Evolutionary conservation across 2,329 filamentous ascomycete species (phyloP).

Genomic region (Sporothrix schenckii): DNA sequence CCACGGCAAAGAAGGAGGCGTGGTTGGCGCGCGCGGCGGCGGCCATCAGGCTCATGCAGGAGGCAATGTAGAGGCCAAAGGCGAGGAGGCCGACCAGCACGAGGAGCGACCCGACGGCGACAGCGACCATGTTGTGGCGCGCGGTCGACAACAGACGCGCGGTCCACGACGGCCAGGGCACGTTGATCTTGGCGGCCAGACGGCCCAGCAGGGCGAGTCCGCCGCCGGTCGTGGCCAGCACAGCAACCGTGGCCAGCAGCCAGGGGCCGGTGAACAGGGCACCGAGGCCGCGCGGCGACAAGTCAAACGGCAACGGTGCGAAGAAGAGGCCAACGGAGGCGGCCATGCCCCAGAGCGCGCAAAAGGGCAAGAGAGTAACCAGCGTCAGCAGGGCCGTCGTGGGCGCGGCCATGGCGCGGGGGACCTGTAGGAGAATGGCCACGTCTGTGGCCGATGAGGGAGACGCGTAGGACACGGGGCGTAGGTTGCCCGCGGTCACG

Average conservation of each 20-base stretch:
- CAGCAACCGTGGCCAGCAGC: constrained; percentile 45
- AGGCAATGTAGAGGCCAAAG: constrained; percentile 50
- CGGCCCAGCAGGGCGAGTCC: not conserved
- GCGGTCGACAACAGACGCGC: constrained; percentile 35
- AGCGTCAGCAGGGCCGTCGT: constrained; percentile 53
- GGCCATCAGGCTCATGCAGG: constrained; percentile 41
- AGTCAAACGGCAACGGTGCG: constrained; percentile 48
- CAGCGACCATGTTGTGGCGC: constrained; percentile 41
- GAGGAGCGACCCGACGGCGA: constrained; percentile 47
- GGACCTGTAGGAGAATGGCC: constrained; percentile 48
- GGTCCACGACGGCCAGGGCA: not conserved
- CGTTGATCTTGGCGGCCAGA: not conserved
- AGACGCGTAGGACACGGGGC: constrained; percentile 37
- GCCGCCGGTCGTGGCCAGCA: constrained; percentile 39
- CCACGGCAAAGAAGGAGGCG: constrained; percentile 40
- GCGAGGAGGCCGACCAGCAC: constrained; percentile 49
- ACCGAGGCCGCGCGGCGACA: constrained; percentile 48
- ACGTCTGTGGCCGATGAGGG: constrained; percentile 42
- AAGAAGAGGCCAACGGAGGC: constrained; percentile 54
- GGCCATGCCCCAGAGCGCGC: constrained; percentile 53
- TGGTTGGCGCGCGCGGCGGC: constrained; percentile 33
- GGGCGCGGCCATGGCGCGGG: constrained; percentile 54
- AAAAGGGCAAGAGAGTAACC: constrained; percentile 51
- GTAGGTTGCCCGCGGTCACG: not conserved
- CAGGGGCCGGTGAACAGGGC: constrained; percentile 52